Conservation (phyloP, 768 basidiomycete genomes). For the Lactarius psammicola region DNA sequence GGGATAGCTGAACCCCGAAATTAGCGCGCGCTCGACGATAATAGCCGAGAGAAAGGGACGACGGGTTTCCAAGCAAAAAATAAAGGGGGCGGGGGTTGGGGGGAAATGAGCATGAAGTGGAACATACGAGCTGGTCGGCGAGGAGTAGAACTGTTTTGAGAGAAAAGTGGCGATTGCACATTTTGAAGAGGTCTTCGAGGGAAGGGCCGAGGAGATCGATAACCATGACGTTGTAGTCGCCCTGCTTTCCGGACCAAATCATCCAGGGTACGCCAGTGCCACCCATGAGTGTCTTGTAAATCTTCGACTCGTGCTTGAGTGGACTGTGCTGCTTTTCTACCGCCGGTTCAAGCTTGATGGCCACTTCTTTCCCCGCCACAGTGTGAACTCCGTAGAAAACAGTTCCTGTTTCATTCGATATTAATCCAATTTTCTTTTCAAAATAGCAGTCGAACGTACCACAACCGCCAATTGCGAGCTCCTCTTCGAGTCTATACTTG, state of each 20-base stretch:
- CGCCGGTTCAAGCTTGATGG: constrained; percentile 78
- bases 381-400: constrained; percentile 80
- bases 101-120: neutral
- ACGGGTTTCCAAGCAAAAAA: constrained; percentile 12
- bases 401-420: constrained; percentile 47
- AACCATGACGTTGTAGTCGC: constrained; percentile 96
- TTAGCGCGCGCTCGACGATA: constrained; percentile 17
- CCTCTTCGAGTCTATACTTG: constrained; percentile 75
- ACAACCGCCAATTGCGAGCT: constrained; percentile 79
- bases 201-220: constrained; percentile 94
- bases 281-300: constrained; percentile 89
- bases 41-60: neutral
- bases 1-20: constrained; percentile 65
- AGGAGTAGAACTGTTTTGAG: constrained; percentile 89
- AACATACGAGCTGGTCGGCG: constrained; percentile 87
- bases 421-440: constrained; percentile 30
- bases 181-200: constrained; percentile 82
- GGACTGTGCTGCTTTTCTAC: constrained; percentile 52
- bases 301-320: constrained; percentile 84
- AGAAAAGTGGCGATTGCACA: constrained; percentile 88
- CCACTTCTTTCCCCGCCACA: constrained; percentile 78
- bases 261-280: constrained; percentile 89
- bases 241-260: constrained; percentile 88
- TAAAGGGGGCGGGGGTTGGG: neutral
- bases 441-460: constrained; percentile 43